These are phyloP conservation scores for Backusella mclennaniae DNA, from an alignment of 192 early-diverging fungal genomes.

Conservation along the genomic window DNA sequence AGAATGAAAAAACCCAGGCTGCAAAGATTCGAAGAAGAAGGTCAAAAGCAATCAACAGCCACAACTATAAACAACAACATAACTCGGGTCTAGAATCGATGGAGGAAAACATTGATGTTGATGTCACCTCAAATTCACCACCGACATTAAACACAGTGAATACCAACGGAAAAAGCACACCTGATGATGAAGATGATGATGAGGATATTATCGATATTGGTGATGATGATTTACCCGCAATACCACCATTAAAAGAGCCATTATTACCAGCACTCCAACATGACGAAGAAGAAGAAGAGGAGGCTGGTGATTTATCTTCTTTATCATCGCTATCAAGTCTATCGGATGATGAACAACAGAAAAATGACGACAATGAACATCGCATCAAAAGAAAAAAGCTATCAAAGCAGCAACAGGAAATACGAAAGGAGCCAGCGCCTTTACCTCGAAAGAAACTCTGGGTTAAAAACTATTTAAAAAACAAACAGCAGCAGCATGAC, in stretches of 20 bases:
- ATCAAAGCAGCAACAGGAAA: not conserved
- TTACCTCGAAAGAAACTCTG: not conserved
- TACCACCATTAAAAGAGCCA: not conserved
- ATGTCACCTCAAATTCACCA: slow-evolving; percentile 26
- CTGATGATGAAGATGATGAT: slow-evolving; percentile 18
- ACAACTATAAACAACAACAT: not conserved
- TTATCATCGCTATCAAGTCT: slow-evolving; percentile 9
- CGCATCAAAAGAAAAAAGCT: not conserved
- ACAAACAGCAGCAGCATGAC: not conserved
- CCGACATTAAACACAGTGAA: not conserved
- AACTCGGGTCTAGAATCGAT: not conserved
- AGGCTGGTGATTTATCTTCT: slow-evolving; percentile 7
- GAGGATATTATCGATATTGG: slow-evolving; percentile 29
- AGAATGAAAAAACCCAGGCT: not conserved
- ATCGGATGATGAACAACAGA: not conserved
- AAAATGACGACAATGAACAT: not conserved
- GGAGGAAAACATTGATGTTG: slow-evolving; percentile 25
- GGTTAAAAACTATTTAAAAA: slow-evolving; percentile 2
- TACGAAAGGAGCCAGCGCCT: not conserved
- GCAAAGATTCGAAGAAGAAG: not conserved
- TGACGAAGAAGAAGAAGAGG: not conserved
- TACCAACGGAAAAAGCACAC: not conserved
- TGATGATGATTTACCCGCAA: slow-evolving; percentile 20
- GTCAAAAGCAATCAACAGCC: not conserved
- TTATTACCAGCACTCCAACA: slow-evolving; percentile 18